Evolutionary conservation across 2,329 filamentous ascomycete species (phyloP), one percentile per base, ranked within the genome.

Genomic region (Cytospora leucostoma): DNA sequence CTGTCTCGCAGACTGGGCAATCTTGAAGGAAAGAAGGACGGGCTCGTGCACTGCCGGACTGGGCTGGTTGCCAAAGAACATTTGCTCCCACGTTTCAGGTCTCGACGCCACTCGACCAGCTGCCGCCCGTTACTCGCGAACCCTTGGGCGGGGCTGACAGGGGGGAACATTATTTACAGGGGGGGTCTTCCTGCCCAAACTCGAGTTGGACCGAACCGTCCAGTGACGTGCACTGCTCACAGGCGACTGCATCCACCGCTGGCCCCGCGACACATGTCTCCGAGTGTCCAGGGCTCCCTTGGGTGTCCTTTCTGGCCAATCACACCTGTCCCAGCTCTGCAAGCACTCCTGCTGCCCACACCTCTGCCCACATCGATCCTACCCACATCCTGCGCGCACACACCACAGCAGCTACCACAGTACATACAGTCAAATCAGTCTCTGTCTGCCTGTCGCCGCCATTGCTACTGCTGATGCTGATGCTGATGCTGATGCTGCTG

Each of bases 21-120:
- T 52, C 27, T 27, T 27, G 51, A 21, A 17, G 32, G 44, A 57
- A 57, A 55, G 21, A 27, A 34, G 27, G 21, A 21, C 32, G 51
- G 58, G 59, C 51, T 61, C 51, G 59, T 61, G 58, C 58, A 17
- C 38, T 27, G 34, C 49, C 17, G 44, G 27, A 27, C 35, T 37
- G 35, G 8, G 35, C 35, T 37, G 8, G 6, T 37, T 47, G 44
- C 44, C 44, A 47, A 47, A 47, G 44, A 47, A 47, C 57, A 27
- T 52, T 37, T 47, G 40, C 51, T 49, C 57, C 58, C 58, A 61
- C 59, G 59, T 61, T 61, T 61, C 59, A 61, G 37, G 38, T 27
- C 51, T 61, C 40, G 40, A 55, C 59, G 59, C 59, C 59, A 61
- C 59, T 55, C 37, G 51, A 61, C 59, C 40, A 61, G 59, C 59